Evolutionary conservation across 2,329 filamentous ascomycete genomes (phyloP).

Genomic region (Emmonsiellopsis sp.): DNA sequence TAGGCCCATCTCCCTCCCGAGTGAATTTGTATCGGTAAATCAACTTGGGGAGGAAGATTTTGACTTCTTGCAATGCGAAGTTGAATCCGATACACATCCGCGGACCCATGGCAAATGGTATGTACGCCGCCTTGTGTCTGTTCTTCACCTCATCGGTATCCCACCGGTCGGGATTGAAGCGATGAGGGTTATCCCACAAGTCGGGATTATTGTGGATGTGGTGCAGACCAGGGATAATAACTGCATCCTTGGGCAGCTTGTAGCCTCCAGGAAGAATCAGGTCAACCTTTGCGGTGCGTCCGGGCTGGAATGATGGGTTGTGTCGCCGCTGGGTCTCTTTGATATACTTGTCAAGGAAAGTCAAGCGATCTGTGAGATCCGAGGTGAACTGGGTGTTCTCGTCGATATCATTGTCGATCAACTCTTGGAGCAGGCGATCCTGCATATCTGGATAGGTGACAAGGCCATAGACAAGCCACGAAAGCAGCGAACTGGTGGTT

Average conservation of each 20-base stretch:
- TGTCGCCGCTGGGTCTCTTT: constrained; percentile 53
- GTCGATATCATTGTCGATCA: constrained; percentile 41
- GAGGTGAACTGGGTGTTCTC: constrained; percentile 37
- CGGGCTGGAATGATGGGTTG: constrained; percentile 54
- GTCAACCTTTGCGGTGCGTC: constrained; percentile 46
- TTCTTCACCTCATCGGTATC: constrained; percentile 45
- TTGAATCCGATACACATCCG: constrained; percentile 57
- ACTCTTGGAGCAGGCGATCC: constrained; percentile 48
- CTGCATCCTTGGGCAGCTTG: constrained; percentile 41
- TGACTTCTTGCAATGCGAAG: constrained; percentile 53
- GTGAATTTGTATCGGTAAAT: neutral
- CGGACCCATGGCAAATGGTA: constrained; percentile 50
- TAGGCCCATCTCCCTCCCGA: neutral
- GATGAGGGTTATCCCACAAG: constrained; percentile 48
- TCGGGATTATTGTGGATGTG: constrained; percentile 43
- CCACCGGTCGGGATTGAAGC: constrained; percentile 54
- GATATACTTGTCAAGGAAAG: constrained; percentile 37
- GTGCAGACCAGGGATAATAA: constrained; percentile 44
- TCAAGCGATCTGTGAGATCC: constrained; percentile 39
- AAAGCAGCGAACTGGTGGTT: constrained; percentile 49
- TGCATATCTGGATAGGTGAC: constrained; percentile 47
- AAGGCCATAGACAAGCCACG: constrained; percentile 48
- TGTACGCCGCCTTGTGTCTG: constrained; percentile 43
- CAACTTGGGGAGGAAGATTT: constrained; percentile 27
- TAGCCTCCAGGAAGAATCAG: constrained; percentile 52